Evolutionary conservation across 495 filamentous ascomycete genomes (phyloP), one percentile per base, ranked within the genome.

Genomic region (Pseudomonodictys pantanalensis): DNA sequence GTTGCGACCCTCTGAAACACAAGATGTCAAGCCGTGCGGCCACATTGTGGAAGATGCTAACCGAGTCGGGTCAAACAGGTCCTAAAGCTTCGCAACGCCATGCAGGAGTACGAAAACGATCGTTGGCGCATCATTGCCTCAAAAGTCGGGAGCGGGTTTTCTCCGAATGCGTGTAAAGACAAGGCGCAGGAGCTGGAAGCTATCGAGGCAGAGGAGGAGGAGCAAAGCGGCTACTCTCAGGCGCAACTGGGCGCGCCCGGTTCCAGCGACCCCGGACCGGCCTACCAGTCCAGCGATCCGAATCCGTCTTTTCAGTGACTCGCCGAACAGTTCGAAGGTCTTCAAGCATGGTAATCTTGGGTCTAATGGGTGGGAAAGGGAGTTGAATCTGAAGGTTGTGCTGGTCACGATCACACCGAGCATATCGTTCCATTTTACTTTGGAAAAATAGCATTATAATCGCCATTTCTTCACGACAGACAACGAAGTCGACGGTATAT

Each of bases 31-130:
- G 57, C 48, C 47, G 58, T 44, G 53, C 45, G 17, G 32, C 47
- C 39, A 53, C 45, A 57, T 35, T 20, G 45, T 53, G 60, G 62
- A 52, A 65, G 44, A 29, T 62, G 62, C 71, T 67, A 68, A 67
- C 71, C 64, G 51, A 58, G 56, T 41, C 45, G 42, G 63, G 63
- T 43, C 29, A 45, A 29, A 54, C 64, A 95, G 91, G 84, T 92
- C 44, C 79, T 86, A 72, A 85, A 86, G 65, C 84, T 96, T 60
- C 84, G 83, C 39, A 84, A 79, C 43, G 91, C 91, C 17, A 81
- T 95, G 61, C 81, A 88, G 67, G 89, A 93, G 65, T 95, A 95
- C 74, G 89, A 95, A 68, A 85, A 88, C 71, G 90, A 95, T 68
- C 86, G 88, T 61, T 96, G 91, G 91, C 83, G 88, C 49, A 86